Percentiles rank a stretch among this genome's conserved stretches.
phyloP scores from a whole-genome alignment of 768 basidiomycete genomes.

The Favolaschia claudopus region DNA sequence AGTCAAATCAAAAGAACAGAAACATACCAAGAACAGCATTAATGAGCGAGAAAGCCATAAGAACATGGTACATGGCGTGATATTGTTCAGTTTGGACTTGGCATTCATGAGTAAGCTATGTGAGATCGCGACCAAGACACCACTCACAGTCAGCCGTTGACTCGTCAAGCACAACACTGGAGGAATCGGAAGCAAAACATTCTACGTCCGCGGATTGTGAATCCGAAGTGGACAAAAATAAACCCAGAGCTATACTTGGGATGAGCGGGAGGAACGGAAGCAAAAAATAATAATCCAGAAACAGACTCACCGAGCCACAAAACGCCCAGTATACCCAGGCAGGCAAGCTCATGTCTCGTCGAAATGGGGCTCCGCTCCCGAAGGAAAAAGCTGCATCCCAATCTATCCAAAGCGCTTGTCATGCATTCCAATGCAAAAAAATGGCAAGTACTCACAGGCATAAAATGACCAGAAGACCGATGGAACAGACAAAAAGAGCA shows the following conservation, averaged over 20 bases:
- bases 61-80: conserved; percentile 87
- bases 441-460: conserved; percentile 59
- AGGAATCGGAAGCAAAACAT: conserved; percentile 68
- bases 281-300: not conserved
- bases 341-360: conserved; percentile 77
- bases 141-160: conserved; percentile 71
- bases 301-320: conserved; percentile 77
- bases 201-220: conserved; percentile 84
- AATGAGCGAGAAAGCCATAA: conserved; percentile 82
- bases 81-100: conserved; percentile 89
- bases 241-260: conserved; percentile 71
- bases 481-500: conserved; percentile 80
- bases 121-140: not conserved
- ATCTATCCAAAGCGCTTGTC: conserved; percentile 44
- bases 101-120: not conserved
- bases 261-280: conserved; percentile 22
- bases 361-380: conserved; percentile 79
- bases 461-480: conserved; percentile 71
- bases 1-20: not conserved
- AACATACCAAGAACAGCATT: conserved; percentile 74
- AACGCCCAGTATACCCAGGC: conserved; percentile 72
- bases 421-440: not conserved
- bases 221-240: conserved; percentile 76
- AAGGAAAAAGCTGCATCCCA: conserved; percentile 69
- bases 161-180: conserved; percentile 60